These are phyloP conservation scores for Edaphochlamys debaryana DNA, from an alignment of 139 green algal genomes.

Conservation along the genomic window DNA sequence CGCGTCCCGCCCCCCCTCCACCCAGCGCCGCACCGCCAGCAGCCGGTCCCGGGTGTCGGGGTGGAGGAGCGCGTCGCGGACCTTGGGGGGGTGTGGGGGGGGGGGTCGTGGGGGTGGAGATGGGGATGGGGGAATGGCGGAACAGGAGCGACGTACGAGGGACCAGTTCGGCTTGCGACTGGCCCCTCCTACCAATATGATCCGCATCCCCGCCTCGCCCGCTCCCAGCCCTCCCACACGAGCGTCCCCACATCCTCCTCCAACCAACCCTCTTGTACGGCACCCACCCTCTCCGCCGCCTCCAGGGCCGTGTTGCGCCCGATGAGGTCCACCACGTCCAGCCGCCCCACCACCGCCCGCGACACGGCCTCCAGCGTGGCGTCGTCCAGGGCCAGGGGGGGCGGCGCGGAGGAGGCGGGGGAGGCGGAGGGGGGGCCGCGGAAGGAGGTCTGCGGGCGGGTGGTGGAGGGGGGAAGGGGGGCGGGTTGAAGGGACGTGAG, in stretches of 20 bases:
- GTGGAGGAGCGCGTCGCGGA: constrained; percentile 65
- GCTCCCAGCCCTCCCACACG: neutral
- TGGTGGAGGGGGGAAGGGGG: neutral
- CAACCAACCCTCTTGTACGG: too few relatives aligned
- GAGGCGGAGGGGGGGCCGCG: constrained; percentile 1
- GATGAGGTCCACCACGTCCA: constrained; percentile 68
- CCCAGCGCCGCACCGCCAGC: constrained; percentile 51
- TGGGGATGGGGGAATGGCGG: neutral
- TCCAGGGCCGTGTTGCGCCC: constrained; percentile 63
- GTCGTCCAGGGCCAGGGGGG: constrained; percentile 54
- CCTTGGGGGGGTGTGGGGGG: constrained; percentile 15
- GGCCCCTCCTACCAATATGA: too few relatives aligned
- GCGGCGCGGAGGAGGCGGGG: neutral
- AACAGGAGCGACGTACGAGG: too few relatives aligned
- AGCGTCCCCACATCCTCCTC: too few relatives aligned
- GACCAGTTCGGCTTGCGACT: too few relatives aligned
- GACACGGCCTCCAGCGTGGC: constrained; percentile 50
- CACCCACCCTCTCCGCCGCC: constrained; percentile 66
- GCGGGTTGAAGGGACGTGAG: too few relatives aligned
- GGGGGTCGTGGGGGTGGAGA: neutral
- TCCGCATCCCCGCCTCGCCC: too few relatives aligned
- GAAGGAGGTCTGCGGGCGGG: constrained; percentile 6
- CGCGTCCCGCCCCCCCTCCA: constrained; percentile 36
- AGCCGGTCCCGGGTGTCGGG: constrained; percentile 56
- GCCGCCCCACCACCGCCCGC: constrained; percentile 59